Conservation (phyloP, 2,329 filamentous ascomycete species). For the Pseudogymnoascus sp. region DNA sequence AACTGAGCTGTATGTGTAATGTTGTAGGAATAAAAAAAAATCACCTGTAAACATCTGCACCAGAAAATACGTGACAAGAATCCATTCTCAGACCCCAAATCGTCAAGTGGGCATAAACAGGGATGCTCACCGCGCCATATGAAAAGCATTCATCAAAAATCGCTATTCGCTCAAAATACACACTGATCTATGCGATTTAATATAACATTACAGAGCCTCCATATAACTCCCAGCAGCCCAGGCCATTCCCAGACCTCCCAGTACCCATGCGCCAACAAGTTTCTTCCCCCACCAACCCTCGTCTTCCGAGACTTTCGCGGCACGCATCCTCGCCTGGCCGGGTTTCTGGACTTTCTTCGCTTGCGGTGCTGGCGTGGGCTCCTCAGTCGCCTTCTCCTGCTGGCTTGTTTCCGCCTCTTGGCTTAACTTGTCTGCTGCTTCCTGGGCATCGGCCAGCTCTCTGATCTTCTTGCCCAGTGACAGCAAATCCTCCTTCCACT, state of each 20-base stretch:
- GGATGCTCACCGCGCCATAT: background rate
- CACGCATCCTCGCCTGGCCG: conserved; percentile 31
- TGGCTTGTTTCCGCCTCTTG: conserved; percentile 17
- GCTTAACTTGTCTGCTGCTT: conserved; percentile 37
- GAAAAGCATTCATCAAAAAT: background rate
- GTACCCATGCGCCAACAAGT: conserved; percentile 49
- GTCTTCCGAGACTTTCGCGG: conserved; percentile 55
- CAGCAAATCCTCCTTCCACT: conserved; percentile 64
- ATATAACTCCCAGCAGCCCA: conserved; percentile 46
- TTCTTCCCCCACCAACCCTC: conserved; percentile 62
- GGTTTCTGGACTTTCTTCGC: conserved; percentile 19
- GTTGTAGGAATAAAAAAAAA: background rate
- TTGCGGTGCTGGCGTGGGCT: conserved; percentile 17
- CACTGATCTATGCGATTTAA: background rate
- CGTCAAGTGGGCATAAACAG: background rate
- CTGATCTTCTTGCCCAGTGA: conserved; percentile 64
- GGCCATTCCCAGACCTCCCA: conserved; percentile 52
- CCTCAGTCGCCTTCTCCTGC: conserved; percentile 10
- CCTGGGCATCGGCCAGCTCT: conserved; percentile 34
- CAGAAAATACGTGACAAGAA: background rate
- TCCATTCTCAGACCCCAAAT: background rate
- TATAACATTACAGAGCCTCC: conserved; percentile 3
- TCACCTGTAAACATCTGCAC: background rate
- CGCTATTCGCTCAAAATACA: conserved; percentile 2
- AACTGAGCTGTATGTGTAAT: background rate